These are phyloP conservation scores for Boletus bicolor DNA, from an alignment of 768 basidiomycete species.

Conservation along the genomic window DNA sequence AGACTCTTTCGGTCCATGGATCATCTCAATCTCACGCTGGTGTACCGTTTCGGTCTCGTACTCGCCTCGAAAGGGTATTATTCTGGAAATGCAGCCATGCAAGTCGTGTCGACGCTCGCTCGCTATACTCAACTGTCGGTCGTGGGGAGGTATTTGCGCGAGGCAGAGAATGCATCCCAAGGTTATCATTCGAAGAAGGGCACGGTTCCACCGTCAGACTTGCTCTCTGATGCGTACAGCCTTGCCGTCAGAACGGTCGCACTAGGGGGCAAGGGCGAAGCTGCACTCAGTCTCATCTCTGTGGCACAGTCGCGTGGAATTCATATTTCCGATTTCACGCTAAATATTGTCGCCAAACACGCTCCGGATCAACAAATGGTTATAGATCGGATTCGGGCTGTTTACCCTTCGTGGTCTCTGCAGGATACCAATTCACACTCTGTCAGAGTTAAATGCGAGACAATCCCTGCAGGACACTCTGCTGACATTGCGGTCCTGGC, in stretches of 20 bases:
- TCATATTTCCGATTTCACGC: conserved; percentile 36
- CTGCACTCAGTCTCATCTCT: conserved; percentile 48
- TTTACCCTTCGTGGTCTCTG: conserved; percentile 15
- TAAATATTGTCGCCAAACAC: conserved; percentile 32
- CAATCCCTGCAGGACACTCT: not conserved
- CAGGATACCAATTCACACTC: not conserved
- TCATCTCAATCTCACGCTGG: conserved; percentile 33
- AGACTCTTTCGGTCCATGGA: conserved; percentile 30
- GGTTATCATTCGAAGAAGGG: conserved; percentile 5
- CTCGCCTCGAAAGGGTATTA: conserved; percentile 48
- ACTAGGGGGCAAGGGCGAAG: conserved; percentile 34
- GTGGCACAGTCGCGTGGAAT: conserved; percentile 28
- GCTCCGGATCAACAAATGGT: conserved; percentile 9
- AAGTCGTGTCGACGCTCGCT: conserved; percentile 39
- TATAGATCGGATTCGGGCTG: conserved; percentile 6
- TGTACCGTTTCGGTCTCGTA: conserved; percentile 42
- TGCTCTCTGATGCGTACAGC: conserved; percentile 29
- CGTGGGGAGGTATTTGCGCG: conserved; percentile 37
- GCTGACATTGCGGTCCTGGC: conserved; percentile 13
- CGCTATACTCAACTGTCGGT: conserved; percentile 39
- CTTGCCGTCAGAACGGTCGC: conserved; percentile 42
- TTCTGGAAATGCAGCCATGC: conserved; percentile 14
- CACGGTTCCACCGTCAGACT: conserved; percentile 1
- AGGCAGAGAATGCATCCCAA: conserved; percentile 22
- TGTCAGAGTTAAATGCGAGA: not conserved